phyloP scores from a whole-genome alignment of 1,139 yeast genomes.

The Zygosaccharomyces pseudobailii region DNA sequence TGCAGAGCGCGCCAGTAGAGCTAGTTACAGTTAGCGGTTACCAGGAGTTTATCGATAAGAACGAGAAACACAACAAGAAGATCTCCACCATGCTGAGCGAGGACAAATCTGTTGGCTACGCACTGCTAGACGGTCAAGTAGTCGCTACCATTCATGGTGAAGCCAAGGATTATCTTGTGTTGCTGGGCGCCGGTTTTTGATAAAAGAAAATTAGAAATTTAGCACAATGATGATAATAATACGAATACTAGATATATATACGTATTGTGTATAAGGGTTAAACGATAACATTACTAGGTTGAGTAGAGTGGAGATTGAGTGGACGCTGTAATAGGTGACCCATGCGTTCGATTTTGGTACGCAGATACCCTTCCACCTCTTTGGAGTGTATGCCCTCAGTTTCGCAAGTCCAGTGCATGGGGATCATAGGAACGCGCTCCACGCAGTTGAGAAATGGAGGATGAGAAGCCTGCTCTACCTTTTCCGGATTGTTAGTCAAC shows the following conservation, averaged over 20 bases:
- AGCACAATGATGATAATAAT: not conserved
- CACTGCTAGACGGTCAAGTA: slow-evolving; percentile 32
- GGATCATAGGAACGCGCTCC: slow-evolving; percentile 94
- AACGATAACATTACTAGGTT: slow-evolving; percentile 4
- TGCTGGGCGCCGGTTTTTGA: slow-evolving; percentile 11
- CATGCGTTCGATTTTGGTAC: slow-evolving; percentile 95
- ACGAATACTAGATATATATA: not conserved
- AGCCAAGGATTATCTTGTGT: slow-evolving; percentile 29
- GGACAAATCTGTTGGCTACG: slow-evolving; percentile 19
- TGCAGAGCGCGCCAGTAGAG: slow-evolving; percentile 36
- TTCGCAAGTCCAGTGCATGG: slow-evolving; percentile 77
- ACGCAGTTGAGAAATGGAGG: slow-evolving; percentile 34
- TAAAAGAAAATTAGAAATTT: not conserved
- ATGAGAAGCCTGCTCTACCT: slow-evolving; percentile 71
- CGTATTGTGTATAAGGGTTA: not conserved
- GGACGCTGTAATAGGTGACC: slow-evolving; percentile 81
- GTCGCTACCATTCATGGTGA: slow-evolving; percentile 37
- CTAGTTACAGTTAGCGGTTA: slow-evolving; percentile 36
- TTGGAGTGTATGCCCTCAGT: slow-evolving; percentile 67
- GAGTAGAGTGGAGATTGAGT: slow-evolving; percentile 35
- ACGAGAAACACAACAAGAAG: slow-evolving; percentile 16
- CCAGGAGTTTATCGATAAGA: slow-evolving; percentile 33
- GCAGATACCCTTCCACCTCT: slow-evolving; percentile 87
- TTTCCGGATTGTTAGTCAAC: slow-evolving; percentile 93
- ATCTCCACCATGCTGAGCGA: slow-evolving; percentile 13